Conservation (phyloP, 768 basidiomycete species). For the Agaricus subrufescens region DNA sequence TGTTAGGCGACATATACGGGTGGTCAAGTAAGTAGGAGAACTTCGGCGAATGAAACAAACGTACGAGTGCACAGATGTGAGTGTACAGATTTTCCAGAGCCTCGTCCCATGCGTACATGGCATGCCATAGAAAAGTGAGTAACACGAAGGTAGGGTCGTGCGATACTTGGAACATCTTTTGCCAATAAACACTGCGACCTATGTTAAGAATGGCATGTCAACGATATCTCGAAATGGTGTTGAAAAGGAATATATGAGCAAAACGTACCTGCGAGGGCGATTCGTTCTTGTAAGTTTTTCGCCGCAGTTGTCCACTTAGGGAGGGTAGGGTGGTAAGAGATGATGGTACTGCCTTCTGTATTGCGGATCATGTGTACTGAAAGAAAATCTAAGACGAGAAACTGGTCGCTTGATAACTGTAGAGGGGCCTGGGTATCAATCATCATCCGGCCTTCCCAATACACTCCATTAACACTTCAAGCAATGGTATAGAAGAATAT, state of each 20-base stretch:
- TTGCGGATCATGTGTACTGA: slow-evolving; percentile 44
- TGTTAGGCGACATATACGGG: not conserved
- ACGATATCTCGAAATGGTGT: not conserved
- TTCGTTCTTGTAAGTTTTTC: slow-evolving; percentile 35
- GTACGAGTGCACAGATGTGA: slow-evolving; percentile 45
- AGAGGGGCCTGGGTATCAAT: slow-evolving; percentile 27
- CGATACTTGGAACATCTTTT: slow-evolving; percentile 32
- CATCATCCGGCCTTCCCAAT: slow-evolving; percentile 20
- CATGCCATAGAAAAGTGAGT: slow-evolving; percentile 52
- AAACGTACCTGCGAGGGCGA: slow-evolving; percentile 37
- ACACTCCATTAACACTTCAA: not conserved
- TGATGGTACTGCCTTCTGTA: slow-evolving; percentile 36
- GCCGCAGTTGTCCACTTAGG: slow-evolving; percentile 34
- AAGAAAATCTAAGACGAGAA: slow-evolving; percentile 40
- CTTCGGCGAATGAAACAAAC: slow-evolving; percentile 11
- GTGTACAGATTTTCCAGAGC: slow-evolving; percentile 47
- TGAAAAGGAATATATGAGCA: not conserved
- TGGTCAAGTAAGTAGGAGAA: not conserved
- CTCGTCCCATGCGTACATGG: slow-evolving; percentile 60
- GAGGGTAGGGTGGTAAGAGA: slow-evolving; percentile 39
- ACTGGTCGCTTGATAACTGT: slow-evolving; percentile 21
- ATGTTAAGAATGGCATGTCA: not conserved
- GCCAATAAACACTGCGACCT: slow-evolving; percentile 46
- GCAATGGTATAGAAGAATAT: not conserved
- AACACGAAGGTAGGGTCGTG: slow-evolving; percentile 53